phyloP scores from a whole-genome alignment of 2,329 filamentous ascomycete species.

The Xylariaceae sp. region DNA sequence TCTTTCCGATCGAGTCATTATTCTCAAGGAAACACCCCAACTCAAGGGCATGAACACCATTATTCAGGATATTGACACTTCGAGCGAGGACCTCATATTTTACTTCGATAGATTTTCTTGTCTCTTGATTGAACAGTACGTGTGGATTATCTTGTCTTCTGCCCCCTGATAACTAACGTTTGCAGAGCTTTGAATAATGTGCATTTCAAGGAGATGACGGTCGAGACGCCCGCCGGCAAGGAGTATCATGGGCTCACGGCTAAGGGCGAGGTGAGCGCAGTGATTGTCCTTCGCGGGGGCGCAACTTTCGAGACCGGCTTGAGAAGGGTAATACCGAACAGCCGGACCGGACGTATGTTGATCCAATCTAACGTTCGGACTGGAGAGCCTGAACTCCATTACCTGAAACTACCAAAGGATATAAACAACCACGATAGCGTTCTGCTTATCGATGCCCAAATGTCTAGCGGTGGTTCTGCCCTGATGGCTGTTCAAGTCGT shows the following conservation, averaged over 20 bases:
- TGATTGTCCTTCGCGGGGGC: slow-evolving; percentile 86
- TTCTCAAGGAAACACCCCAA: slow-evolving; percentile 78
- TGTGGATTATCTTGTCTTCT: slow-evolving; percentile 11
- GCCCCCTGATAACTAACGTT: slow-evolving; percentile 2
- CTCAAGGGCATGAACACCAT: slow-evolving; percentile 88
- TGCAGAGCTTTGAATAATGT: slow-evolving; percentile 75
- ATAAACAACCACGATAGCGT: slow-evolving; percentile 78
- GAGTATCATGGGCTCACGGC: slow-evolving; percentile 72
- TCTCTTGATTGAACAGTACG: slow-evolving; percentile 78
- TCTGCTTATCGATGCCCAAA: slow-evolving; percentile 87
- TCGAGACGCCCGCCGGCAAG: slow-evolving; percentile 72
- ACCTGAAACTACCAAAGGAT: slow-evolving; percentile 75
- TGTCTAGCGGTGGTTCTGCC: slow-evolving; percentile 83
- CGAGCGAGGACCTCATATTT: slow-evolving; percentile 91
- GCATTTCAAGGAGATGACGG: slow-evolving; percentile 63
- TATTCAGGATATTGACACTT: slow-evolving; percentile 77
- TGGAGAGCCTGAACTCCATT: slow-evolving; percentile 92
- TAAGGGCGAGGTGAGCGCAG: slow-evolving; percentile 77
- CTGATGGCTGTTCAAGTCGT: slow-evolving; percentile 97
- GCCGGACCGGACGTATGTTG: slow-evolving; percentile 82
- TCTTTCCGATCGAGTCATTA: slow-evolving; percentile 72
- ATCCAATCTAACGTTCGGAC: slow-evolving; percentile 87
- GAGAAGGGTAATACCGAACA: slow-evolving; percentile 89
- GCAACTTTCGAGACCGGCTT: slow-evolving; percentile 86
- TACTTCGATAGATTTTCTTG: slow-evolving; percentile 90